phyloP scores from a whole-genome alignment of 257 asterid genomes.

The Voacanga thouarsii region DNA sequence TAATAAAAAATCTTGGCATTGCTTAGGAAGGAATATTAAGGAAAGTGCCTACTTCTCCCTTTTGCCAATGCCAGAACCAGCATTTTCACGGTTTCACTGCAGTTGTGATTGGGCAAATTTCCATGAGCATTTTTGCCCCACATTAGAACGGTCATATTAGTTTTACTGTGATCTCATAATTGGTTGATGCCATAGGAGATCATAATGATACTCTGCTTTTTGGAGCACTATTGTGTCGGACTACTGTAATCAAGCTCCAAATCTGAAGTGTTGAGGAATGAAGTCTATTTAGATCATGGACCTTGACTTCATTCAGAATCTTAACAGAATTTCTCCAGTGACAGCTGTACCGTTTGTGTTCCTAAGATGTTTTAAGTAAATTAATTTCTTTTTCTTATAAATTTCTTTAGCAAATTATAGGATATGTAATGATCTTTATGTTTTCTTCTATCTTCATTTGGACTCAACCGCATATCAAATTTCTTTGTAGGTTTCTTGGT shows the following conservation, averaged over 20 bases:
- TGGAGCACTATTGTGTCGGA: neutral
- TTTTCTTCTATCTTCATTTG: neutral
- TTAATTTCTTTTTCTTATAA: neutral
- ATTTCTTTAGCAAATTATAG: neutral
- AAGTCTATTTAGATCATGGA: neutral
- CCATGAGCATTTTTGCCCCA: neutral
- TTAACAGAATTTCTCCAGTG: neutral
- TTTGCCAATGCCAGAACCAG: neutral
- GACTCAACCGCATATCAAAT: neutral
- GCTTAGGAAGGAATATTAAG: too few relatives aligned
- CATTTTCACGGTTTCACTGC: neutral
- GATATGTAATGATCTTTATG: neutral
- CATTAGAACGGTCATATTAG: neutral
- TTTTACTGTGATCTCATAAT: neutral
- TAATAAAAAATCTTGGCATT: neutral
- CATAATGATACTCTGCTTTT: neutral
- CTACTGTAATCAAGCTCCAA: neutral
- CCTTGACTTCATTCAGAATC: neutral
- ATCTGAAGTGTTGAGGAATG: neutral
- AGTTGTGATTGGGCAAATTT: neutral
- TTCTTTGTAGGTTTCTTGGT: constrained; percentile 61
- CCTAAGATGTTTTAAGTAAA: neutral
- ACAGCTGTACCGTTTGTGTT: neutral
- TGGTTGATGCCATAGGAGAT: neutral
- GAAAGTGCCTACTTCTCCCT: neutral